These are phyloP conservation scores for Amaranthus cruentus DNA, from an alignment of 148 eudicot genomes.

Conservation along the genomic window DNA sequence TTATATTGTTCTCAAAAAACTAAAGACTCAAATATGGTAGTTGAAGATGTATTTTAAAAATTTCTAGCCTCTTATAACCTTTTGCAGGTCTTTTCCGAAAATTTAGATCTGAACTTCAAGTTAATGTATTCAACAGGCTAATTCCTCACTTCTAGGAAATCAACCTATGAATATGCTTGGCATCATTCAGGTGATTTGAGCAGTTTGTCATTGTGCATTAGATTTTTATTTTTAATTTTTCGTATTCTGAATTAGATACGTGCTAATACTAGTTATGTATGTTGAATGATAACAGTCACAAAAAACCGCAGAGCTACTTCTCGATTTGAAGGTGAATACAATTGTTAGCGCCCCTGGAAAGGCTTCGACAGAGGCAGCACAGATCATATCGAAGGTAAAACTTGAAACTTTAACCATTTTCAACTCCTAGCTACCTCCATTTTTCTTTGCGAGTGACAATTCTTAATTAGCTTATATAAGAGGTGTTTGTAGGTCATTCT, in stretches of 20 bases:
- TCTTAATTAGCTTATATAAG: not conserved
- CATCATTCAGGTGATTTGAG: constrained; percentile 54
- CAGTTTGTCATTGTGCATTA: too few species aligned
- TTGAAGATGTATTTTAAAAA: not conserved
- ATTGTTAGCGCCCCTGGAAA: constrained; percentile 55
- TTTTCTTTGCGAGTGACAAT: not conserved
- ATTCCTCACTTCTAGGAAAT: constrained; percentile 35
- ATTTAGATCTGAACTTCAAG: constrained; percentile 16
- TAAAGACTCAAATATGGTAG: not conserved
- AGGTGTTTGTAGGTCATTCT: not conserved
- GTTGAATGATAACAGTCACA: constrained; percentile 56
- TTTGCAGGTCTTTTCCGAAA: constrained; percentile 16
- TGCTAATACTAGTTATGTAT: constrained; percentile 8
- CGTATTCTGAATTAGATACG: not conserved
- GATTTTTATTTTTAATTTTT: not conserved
- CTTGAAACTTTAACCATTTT: not conserved
- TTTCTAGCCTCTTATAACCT: constrained; percentile 12
- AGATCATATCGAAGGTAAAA: constrained; percentile 59
- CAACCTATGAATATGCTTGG: constrained; percentile 80
- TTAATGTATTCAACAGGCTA: constrained; percentile 40
- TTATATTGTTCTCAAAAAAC: not conserved
- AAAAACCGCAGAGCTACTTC: constrained; percentile 95
- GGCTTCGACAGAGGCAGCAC: constrained; percentile 69
- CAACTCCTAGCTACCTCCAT: not conserved
- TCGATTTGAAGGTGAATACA: constrained; percentile 70